A percentile compares a stretch with the other conserved stretches of the same genome.
These are phyloP conservation scores for Citrus maxima DNA, from an alignment of 345 rosid species.

Conservation along the genomic window DNA sequence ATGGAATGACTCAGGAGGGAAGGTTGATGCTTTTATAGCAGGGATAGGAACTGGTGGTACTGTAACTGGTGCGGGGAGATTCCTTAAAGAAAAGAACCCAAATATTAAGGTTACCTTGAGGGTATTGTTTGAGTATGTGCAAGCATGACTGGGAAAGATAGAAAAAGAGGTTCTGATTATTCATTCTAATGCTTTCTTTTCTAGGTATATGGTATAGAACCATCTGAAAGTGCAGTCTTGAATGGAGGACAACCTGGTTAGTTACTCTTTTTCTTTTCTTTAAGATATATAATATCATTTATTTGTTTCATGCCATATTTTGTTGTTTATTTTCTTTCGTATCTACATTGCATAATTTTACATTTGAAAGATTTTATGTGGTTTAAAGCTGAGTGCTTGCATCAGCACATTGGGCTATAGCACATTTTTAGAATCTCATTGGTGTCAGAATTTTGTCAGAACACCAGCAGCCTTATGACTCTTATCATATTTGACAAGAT, in stretches of 20 bases:
- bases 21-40: conserved; percentile 47
- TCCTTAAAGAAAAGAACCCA: conserved; percentile 41
- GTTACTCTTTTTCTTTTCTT: background rate
- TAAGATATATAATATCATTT: too few species aligned
- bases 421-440: background rate
- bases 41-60: conserved; percentile 76
- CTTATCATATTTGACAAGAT: background rate
- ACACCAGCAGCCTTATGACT: background rate
- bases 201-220: conserved; percentile 47
- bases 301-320: background rate
- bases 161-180: background rate
- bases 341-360: background rate
- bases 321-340: background rate
- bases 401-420: background rate
- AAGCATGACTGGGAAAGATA: background rate
- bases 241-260: conserved; percentile 41
- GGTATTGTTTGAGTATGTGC: background rate
- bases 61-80: conserved; percentile 46
- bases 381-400: background rate
- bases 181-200: background rate
- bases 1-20: conserved; percentile 58
- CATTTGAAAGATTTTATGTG: background rate
- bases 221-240: conserved; percentile 42
- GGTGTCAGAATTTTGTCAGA: background rate
- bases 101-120: conserved; percentile 33